A percentile compares a stretch with the other conserved stretches of the same genome.
Evolutionary conservation across 352 stramenopile species (phyloP).

Genomic region (Pelagophyceae sp.): DNA sequence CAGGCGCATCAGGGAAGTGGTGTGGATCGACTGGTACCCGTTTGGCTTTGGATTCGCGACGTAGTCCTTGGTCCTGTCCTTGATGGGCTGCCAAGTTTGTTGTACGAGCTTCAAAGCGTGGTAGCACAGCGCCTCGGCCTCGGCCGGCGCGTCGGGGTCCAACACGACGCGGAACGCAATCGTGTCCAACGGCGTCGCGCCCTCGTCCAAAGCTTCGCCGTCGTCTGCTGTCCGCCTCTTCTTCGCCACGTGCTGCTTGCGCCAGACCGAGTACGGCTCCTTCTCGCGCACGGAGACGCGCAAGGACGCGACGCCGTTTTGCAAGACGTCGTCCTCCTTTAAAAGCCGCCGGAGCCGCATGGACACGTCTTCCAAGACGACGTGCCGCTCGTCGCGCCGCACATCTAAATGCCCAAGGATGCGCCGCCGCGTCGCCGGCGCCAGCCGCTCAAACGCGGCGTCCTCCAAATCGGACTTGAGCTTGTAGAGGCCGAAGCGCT

Average conservation of each 20-base stretch:
- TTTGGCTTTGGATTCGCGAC: conserved; percentile 60
- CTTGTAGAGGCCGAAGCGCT: conserved; percentile 57
- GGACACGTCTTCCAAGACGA: conserved; percentile 41
- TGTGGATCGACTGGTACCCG: conserved; percentile 65
- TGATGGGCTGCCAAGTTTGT: conserved; percentile 35
- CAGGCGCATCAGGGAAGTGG: conserved; percentile 42
- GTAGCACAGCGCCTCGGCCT: conserved; percentile 50
- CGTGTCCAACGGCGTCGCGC: conserved; percentile 45
- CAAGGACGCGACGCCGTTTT: conserved; percentile 42
- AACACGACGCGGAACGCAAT: conserved; percentile 54
- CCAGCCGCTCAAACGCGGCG: conserved; percentile 52
- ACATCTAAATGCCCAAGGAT: conserved; percentile 35
- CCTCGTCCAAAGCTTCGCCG: background rate
- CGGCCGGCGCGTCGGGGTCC: conserved; percentile 34
- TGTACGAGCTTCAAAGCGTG: conserved; percentile 47
- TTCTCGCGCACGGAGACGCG: conserved; percentile 55
- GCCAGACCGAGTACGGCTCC: conserved; percentile 57
- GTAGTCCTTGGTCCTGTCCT: conserved; percentile 59
- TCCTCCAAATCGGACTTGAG: conserved; percentile 70
- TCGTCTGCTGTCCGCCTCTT: background rate
- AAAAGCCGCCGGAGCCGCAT: conserved; percentile 43
- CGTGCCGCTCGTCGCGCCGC: conserved; percentile 37
- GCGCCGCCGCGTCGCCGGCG: conserved; percentile 46
- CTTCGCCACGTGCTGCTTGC: conserved; percentile 34
- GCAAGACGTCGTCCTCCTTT: conserved; percentile 49